Evolutionary conservation across 2,329 filamentous ascomycete genomes (phyloP).

Genomic region (Aspergillus thermomutatus): DNA sequence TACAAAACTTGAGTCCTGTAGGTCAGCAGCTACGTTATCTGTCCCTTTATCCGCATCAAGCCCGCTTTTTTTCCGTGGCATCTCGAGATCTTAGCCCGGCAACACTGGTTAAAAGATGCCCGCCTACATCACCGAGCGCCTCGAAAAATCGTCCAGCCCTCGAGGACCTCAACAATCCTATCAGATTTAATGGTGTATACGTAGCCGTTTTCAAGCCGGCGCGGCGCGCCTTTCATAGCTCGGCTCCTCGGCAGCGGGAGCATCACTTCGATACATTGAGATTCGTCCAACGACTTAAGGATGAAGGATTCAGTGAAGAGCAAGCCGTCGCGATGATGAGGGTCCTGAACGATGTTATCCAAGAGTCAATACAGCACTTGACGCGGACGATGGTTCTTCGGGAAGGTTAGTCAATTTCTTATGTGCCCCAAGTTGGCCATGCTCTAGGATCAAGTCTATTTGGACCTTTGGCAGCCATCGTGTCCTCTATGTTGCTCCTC

Average conservation of each 20-base stretch:
- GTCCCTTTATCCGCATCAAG: conserved; percentile 8
- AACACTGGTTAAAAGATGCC: conserved; percentile 19
- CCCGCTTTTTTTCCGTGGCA: conserved; percentile 13
- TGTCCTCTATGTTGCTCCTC: neutral
- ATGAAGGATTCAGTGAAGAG: conserved; percentile 91
- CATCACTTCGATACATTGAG: conserved; percentile 99
- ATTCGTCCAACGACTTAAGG: conserved; percentile 85
- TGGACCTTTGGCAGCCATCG: neutral
- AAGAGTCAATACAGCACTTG: conserved; percentile 96
- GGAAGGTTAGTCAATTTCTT: conserved; percentile 63
- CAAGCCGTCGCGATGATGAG: conserved; percentile 99
- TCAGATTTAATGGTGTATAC: conserved; percentile 48
- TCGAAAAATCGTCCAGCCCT: conserved; percentile 11
- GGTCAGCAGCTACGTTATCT: conserved; percentile 19
- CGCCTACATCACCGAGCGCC: conserved; percentile 10
- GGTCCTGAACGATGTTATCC: conserved; percentile 91
- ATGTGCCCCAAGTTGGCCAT: neutral
- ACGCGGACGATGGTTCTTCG: conserved; percentile 97
- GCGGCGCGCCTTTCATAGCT: conserved; percentile 60
- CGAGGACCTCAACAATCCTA: conserved; percentile 27
- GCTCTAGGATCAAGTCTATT: neutral
- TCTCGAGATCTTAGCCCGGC: conserved; percentile 11
- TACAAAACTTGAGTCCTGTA: conserved; percentile 20
- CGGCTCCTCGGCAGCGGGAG: conserved; percentile 61
- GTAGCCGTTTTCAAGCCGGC: conserved; percentile 43